Base-by-base conservation (phyloP, 2,329 filamentous ascomycete genomes). In the Sodiomyces alkalinus region DNA sequence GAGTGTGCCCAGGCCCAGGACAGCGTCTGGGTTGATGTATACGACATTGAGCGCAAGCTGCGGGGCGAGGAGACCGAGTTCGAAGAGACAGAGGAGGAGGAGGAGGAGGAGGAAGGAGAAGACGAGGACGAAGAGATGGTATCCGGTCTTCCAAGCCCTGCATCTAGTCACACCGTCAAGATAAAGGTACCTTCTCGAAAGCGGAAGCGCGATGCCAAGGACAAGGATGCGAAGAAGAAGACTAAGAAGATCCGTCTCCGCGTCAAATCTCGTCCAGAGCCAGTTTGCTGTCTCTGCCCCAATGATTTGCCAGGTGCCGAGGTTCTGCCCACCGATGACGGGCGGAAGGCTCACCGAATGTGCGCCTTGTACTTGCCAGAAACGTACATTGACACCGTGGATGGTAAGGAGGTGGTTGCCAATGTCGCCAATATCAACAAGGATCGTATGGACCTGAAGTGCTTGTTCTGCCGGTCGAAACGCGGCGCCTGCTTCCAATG, bases 401-500 rank as follows among this genome's bases (percentile, higher is more conserved):
- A 80, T 35, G 80, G 68, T 17, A 60, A 67, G 27, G 83, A 93
- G 35, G 67, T 73, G 7, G 68, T 94, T 15, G 79, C 69, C 39
- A 87, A 92, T 40, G 69, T 85, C 28, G 67, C 70, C n/a, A 71
- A 72, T 35, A 85, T 96, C 39, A 75, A 80, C 46, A 87, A 90
- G 50, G 82, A 80, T 31, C 80, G 87, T 13, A 59, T 92, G 40
- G 85, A 92, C 16, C 74, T 96, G 40, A 93, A 92, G 52, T 98
- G 90, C 51, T 74, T 92, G 36, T 93, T 82, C 55, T 98, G 90
- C 48, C 81, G 86, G 19, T 92, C 85, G 18, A 92, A 90, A 52
- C 80, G 80, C 32, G 90, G 90, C n/a, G 83, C 83, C 11, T 94
- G 87, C 55, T 92, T 98, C 56, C 87, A 96, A 51, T 98, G 90